phyloP scores from a whole-genome alignment of 805 yeast genomes.

The Yarrowia keelungensis region DNA sequence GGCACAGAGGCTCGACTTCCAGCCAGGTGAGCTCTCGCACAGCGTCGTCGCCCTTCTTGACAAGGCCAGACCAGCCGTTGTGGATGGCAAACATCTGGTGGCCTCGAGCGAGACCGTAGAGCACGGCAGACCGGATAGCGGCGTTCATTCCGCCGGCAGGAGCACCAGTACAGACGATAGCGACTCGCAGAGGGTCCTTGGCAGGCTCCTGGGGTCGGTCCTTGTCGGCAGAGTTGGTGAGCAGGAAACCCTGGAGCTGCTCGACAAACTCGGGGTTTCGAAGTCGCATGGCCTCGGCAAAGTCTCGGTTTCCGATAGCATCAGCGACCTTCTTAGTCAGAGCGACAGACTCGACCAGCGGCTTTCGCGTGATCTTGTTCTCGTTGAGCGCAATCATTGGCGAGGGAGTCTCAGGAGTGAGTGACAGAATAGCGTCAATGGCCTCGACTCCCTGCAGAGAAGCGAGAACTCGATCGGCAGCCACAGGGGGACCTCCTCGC shows the following conservation, averaged over 20 bases:
- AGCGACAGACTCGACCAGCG: constrained; percentile 87
- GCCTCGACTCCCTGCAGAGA: constrained; percentile 98
- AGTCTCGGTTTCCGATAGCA: constrained; percentile 80
- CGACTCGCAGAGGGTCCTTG: constrained; percentile 64
- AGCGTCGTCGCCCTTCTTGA: constrained; percentile 74
- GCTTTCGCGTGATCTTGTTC: constrained; percentile 83
- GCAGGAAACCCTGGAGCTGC: constrained; percentile 72
- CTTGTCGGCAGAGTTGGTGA: constrained; percentile 67
- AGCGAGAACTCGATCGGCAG: constrained; percentile 88
- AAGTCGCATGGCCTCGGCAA: constrained; percentile 82
- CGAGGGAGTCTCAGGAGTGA: constrained; percentile 89
- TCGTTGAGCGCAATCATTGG: constrained; percentile 92
- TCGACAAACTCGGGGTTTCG: constrained; percentile 91
- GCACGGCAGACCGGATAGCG: constrained; percentile 88
- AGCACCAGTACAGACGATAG: constrained; percentile 92
- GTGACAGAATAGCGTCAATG: constrained; percentile 85
- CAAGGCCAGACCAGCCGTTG: constrained; percentile 91
- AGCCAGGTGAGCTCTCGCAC: constrained; percentile 78
- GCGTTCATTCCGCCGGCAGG: constrained; percentile 97
- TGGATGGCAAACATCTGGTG: constrained; percentile 89
- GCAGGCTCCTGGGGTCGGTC: constrained; percentile 65
- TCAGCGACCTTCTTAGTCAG: constrained; percentile 88
- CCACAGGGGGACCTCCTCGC: constrained; percentile 98
- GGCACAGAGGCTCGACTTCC: constrained; percentile 87
- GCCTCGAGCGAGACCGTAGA: constrained; percentile 87